Conservation (phyloP, 2,329 filamentous ascomycete species). For the Graphium sp. region DNA sequence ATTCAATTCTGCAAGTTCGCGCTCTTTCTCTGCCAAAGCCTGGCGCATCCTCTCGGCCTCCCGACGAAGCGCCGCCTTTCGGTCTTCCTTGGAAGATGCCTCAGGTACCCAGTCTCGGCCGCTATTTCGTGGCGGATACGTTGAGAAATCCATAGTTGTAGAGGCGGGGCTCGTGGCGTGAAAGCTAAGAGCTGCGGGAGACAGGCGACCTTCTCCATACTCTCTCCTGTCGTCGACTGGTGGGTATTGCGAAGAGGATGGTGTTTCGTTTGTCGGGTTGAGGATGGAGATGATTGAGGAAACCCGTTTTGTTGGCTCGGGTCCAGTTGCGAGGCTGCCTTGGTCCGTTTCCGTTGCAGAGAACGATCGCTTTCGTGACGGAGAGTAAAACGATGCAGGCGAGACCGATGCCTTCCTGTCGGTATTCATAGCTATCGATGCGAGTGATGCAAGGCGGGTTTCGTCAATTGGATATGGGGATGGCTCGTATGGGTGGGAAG, state of each 20-base stretch:
- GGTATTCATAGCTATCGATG: slow-evolving; percentile 22
- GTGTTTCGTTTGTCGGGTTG: slow-evolving; percentile 28
- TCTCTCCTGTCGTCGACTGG: slow-evolving; percentile 1
- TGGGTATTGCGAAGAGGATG: neutral
- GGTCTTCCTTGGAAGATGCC: slow-evolving; percentile 37
- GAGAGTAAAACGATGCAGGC: slow-evolving; percentile 41
- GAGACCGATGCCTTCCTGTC: slow-evolving; percentile 42
- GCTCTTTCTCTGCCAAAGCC: slow-evolving; percentile 55
- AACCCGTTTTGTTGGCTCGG: slow-evolving; percentile 40
- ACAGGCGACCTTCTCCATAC: slow-evolving; percentile 1
- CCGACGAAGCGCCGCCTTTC: slow-evolving; percentile 46
- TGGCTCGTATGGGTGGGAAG: too few relatives aligned
- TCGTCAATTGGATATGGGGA: slow-evolving; percentile 30
- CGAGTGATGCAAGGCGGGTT: slow-evolving; percentile 40
- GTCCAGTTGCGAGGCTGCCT: too few relatives aligned
- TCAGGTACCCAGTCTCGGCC: too few relatives aligned
- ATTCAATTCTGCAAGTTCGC: slow-evolving; percentile 40
- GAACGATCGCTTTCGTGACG: slow-evolving; percentile 50
- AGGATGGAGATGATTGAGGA: slow-evolving; percentile 64
- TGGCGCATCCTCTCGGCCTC: slow-evolving; percentile 66
- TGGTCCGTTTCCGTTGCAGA: slow-evolving; percentile 39
- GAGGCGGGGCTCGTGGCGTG: neutral
- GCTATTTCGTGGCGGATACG: slow-evolving; percentile 6
- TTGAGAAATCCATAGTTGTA: slow-evolving; percentile 5
- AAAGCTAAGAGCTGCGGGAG: neutral